phyloP scores from a whole-genome alignment of 768 basidiomycete genomes.

The Russula dissimulans region DNA sequence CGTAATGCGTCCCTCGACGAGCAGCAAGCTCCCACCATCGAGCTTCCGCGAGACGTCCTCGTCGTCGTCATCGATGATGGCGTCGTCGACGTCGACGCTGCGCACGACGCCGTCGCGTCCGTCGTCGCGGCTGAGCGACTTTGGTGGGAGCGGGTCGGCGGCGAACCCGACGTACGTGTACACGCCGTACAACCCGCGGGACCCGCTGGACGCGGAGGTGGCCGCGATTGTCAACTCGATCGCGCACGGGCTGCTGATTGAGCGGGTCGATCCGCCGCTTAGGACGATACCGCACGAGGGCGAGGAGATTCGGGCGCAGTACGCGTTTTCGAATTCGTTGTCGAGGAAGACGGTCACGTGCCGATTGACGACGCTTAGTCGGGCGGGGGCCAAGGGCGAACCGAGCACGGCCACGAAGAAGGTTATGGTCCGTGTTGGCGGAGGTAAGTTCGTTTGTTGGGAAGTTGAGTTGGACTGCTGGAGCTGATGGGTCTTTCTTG shows the following conservation, averaged over 20 bases:
- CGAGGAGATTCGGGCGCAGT: conserved; percentile 77
- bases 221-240: conserved; percentile 66
- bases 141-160: conserved; percentile 24
- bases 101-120: conserved; percentile 39
- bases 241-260: conserved; percentile 66
- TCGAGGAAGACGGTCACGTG: conserved; percentile 70
- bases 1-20: conserved; percentile 31
- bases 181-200: conserved; percentile 52
- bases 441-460: conserved; percentile 33
- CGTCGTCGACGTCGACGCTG: conserved; percentile 28
- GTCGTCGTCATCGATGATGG: conserved; percentile 28
- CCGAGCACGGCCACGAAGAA: conserved; percentile 52
- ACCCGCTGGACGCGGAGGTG: conserved; percentile 79
- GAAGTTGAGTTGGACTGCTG: not conserved
- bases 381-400: conserved; percentile 38
- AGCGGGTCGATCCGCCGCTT: conserved; percentile 74
- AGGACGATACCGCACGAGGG: conserved; percentile 55
- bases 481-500: not conserved
- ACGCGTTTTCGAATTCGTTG: conserved; percentile 67
- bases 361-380: conserved; percentile 67
- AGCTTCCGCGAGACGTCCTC: conserved; percentile 52
- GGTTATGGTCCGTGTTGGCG: conserved; percentile 87
- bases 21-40: conserved; percentile 54
- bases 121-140: conserved; percentile 53
- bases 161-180: conserved; percentile 49